Conservation (phyloP, 2,329 filamentous ascomycete species). For the Alternaria incomplexa region DNA sequence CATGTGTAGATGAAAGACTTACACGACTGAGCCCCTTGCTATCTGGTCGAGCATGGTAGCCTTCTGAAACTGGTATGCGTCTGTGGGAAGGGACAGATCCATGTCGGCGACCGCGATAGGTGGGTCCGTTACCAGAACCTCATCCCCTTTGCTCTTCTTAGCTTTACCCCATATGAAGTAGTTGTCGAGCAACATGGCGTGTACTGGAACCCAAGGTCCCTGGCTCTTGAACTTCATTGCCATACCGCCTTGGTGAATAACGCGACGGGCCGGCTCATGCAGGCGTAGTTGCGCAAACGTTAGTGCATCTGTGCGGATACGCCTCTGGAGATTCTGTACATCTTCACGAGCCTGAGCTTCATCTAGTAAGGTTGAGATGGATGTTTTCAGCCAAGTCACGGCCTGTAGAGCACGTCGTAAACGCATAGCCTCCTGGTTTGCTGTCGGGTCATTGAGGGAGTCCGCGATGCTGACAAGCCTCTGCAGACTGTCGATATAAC, state of each 20-base stretch:
- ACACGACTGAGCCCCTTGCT: conserved; percentile 27
- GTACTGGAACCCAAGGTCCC: conserved; percentile 38
- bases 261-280: conserved; percentile 17
- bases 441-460: not conserved
- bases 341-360: conserved; percentile 29
- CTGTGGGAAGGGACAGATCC: conserved; percentile 14
- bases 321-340: conserved; percentile 29
- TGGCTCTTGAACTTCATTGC: conserved; percentile 39
- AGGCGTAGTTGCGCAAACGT: conserved; percentile 26
- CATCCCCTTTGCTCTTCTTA: conserved; percentile 27
- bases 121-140: conserved; percentile 23
- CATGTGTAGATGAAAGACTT: not conserved
- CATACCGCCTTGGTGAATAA: conserved; percentile 32
- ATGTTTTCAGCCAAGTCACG: conserved; percentile 17
- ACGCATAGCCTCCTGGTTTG: conserved; percentile 9
- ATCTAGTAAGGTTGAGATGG: conserved; percentile 16
- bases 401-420: conserved; percentile 21
- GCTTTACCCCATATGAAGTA: conserved; percentile 39
- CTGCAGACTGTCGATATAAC: conserved; percentile 24
- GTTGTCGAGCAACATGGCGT: conserved; percentile 39
- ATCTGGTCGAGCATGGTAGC: conserved; percentile 37
- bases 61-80: conserved; percentile 27
- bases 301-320: conserved; percentile 26
- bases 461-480: conserved; percentile 16
- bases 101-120: conserved; percentile 27